Base-by-base conservation (phyloP, 2,329 filamentous ascomycete genomes). In the Blumeria hordei region DNA sequence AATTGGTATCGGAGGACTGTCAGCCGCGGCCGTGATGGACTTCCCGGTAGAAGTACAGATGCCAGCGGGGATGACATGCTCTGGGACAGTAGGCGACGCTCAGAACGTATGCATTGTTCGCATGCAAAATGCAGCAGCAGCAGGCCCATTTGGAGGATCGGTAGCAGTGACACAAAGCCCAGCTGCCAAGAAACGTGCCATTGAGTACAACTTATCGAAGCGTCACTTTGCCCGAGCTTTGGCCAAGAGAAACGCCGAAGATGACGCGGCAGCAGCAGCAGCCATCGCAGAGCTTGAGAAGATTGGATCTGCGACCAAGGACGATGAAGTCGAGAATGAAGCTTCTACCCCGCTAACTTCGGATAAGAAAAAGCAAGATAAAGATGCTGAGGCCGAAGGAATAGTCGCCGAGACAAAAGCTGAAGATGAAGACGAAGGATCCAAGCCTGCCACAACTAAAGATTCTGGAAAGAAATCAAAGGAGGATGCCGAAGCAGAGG, bases 81-180 rank as follows among this genome's bases (percentile, higher is more conserved):
- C 74, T 33, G 80, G 71, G 55, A 70, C 69, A 45, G 75, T 74
- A 7, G 79, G 72, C 54, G 77, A 76, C 32, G 78, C 72, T 12
- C 61, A 69, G 57, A 77, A 78, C 61, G 78, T 83, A 61, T 84
- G 80, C 68, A 67, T 83, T 56, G 77, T 80, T 35, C 75, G 78
- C 57, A 69, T 83, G 56, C 74, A 77, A 63, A 84, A 84, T 69
- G 62, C 66, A 3, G 75, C 80, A 11, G 67, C 72, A 16, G 49
- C 78, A 6, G 78, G 79, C 4, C 79, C 79, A 16, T 82, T 83
- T 58, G 78, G 79, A 60, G 78, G 79, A 53, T 76, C 74, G 12
- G 77, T 71, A 34, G 78, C 77, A 33, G 81, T 82, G 64, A 80
- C 76, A 0, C 75, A 79, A 71, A 71, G 69, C 55, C 55, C 71